Evolutionary conservation across 805 yeast species (phyloP).

Genomic region (Saturnispora silvae): DNA sequence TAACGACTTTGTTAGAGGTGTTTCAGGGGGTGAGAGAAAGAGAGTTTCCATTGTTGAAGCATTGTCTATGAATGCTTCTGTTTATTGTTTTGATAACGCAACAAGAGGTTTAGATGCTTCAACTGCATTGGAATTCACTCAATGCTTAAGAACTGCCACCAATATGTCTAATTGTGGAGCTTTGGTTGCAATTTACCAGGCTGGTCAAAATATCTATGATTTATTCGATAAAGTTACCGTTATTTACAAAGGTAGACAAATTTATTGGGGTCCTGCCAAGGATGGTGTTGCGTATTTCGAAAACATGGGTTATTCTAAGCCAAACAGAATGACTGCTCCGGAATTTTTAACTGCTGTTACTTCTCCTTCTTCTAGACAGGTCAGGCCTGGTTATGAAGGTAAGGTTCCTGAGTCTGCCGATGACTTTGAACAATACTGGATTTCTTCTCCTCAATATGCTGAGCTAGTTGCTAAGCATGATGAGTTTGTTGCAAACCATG

Average conservation of each 20-base stretch:
- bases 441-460: slow-evolving; percentile 43
- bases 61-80: slow-evolving; percentile 39
- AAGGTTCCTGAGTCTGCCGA: slow-evolving; percentile 45
- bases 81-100: slow-evolving; percentile 59
- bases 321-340: slow-evolving; percentile 58
- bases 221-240: slow-evolving; percentile 52
- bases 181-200: slow-evolving; percentile 57
- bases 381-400: slow-evolving; percentile 41
- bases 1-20: slow-evolving; percentile 54
- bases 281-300: slow-evolving; percentile 45
- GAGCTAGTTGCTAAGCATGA: slow-evolving; percentile 28
- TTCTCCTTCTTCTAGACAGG: slow-evolving; percentile 48
- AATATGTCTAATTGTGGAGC: slow-evolving; percentile 47
- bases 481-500: slow-evolving; percentile 29
- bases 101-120: slow-evolving; percentile 67
- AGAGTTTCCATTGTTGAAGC: slow-evolving; percentile 63
- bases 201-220: slow-evolving; percentile 54
- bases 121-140: slow-evolving; percentile 55
- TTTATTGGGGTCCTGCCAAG: slow-evolving; percentile 46
- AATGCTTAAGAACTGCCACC: slow-evolving; percentile 53
- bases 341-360: slow-evolving; percentile 61
- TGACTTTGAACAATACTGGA: slow-evolving; percentile 53
- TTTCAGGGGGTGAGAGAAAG: slow-evolving; percentile 65
- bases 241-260: slow-evolving; percentile 51
- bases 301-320: slow-evolving; percentile 57